Evolutionary conservation across 148 eudicot species (phyloP), one percentile per base, ranked within the genome.

Genomic region (Chenopodium suecicum): DNA sequence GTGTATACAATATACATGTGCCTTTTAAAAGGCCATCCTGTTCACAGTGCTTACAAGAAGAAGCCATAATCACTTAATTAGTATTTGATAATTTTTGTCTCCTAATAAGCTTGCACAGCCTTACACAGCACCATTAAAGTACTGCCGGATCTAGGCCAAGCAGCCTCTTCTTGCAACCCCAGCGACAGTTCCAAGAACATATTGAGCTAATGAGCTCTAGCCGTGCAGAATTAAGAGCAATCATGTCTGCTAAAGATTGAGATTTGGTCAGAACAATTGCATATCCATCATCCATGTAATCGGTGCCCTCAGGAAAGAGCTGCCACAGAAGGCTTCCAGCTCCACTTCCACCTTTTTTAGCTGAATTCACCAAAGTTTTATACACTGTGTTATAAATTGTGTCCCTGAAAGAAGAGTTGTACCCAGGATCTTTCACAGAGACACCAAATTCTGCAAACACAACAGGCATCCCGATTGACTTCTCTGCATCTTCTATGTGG

Each of bases 321-420:
- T 92, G 98, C 98, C 98, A 94, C 72, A 94, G 12, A 66, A 92
- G 91, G 84, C 90, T 83, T 65, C 98, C 98, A 46, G 88, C 94
- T 22, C 93, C 94, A 80, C 92, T 83, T 4, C 98, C 97, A 22
- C 98, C 98, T 77, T 84, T 90, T 79, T 80, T 91, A 9, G 92
- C 90, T 3, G 98, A 94, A 63, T 89, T 79, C 29, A 91, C 75
- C 50, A 92, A 41, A 68, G 71, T 81, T 48, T 81, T 82, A 82
- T 86, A 92, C 82, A 90, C 98, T 3, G 84, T 74, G 23, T 79
- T 84, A 73, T 87, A 85, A 73, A 87, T 82, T 41, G 78, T 82
- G 79, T 92, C 93, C 58, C 90, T 78, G 79, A 87, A 92, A 2
- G 93, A 83, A 62, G 86, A 60, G 70, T 91, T 94, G 83, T 90